phyloP scores from a whole-genome alignment of 441 rosid genomes.

The Erodium texanum region DNA sequence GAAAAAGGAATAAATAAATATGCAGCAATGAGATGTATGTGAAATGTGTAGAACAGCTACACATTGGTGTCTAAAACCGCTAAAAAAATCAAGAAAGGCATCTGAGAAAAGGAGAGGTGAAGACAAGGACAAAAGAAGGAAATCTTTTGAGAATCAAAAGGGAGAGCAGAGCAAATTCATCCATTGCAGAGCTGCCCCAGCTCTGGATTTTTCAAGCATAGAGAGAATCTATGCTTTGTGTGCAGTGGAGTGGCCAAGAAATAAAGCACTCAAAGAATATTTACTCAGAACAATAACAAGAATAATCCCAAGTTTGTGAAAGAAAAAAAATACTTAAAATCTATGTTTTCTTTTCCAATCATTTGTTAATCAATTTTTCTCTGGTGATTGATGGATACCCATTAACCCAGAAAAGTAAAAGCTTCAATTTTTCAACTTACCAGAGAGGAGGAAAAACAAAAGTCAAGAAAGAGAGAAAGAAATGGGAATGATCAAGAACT shows the following conservation, averaged over 20 bases:
- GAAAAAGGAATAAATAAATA: slow-evolving; percentile 25
- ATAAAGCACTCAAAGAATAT: slow-evolving; percentile 37
- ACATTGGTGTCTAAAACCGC: background rate
- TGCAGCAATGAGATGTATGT: background rate
- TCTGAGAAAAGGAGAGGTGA: slow-evolving; percentile 35
- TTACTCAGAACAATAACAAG: slow-evolving; percentile 35
- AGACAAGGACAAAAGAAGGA: slow-evolving; percentile 41
- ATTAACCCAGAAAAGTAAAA: slow-evolving; percentile 26
- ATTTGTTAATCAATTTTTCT: slow-evolving; percentile 39
- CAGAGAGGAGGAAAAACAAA: background rate
- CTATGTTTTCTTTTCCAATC: slow-evolving; percentile 29
- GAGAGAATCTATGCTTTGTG: slow-evolving; percentile 48
- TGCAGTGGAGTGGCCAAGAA: slow-evolving; percentile 33
- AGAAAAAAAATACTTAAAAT: slow-evolving; percentile 7
- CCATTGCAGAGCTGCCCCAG: slow-evolving; percentile 22
- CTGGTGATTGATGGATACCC: slow-evolving; percentile 44
- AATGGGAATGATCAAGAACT: background rate
- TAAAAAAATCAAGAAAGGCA: slow-evolving; percentile 21
- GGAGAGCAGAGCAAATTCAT: slow-evolving; percentile 43
- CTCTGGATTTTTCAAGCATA: slow-evolving; percentile 16
- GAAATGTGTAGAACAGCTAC: slow-evolving; percentile 38
- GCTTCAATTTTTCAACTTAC: slow-evolving; percentile 20
- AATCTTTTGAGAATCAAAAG: slow-evolving; percentile 52
- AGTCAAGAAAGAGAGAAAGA: background rate
- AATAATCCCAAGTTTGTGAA: slow-evolving; percentile 19